Evolutionary conservation across 495 filamentous ascomycete species (phyloP).

Genomic region (Hypoxylon perforatum): DNA sequence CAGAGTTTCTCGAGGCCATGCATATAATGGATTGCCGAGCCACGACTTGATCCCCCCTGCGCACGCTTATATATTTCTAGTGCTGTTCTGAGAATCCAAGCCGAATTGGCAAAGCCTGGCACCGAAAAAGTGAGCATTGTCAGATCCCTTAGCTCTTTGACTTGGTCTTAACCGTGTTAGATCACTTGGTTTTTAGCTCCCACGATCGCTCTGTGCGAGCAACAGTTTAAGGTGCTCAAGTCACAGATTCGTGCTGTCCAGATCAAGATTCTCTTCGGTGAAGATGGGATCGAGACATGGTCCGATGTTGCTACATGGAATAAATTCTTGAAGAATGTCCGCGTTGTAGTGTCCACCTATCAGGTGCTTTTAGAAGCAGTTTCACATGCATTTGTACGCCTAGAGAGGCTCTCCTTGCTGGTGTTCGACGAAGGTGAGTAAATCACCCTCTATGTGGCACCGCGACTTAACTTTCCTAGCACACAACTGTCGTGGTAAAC

Average conservation of each 20-base stretch:
- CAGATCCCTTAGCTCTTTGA: conserved; percentile 15
- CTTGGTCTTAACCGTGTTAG: conserved; percentile 55
- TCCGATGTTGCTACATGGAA: conserved; percentile 78
- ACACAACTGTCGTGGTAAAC: conserved; percentile 72
- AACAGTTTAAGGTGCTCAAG: conserved; percentile 75
- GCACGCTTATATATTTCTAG: conserved; percentile 53
- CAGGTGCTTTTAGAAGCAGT: conserved; percentile 82
- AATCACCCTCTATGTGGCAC: background rate
- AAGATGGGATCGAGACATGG: conserved; percentile 81
- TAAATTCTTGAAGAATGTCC: conserved; percentile 70
- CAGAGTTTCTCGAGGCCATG: background rate
- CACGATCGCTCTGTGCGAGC: conserved; percentile 76
- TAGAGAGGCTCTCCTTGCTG: conserved; percentile 73
- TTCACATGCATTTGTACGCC: conserved; percentile 79
- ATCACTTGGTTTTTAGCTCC: conserved; percentile 88
- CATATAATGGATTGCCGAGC: background rate
- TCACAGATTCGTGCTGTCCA: conserved; percentile 71
- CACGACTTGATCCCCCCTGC: background rate
- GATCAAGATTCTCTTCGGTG: conserved; percentile 72
- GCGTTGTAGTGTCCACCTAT: conserved; percentile 81
- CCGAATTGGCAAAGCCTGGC: conserved; percentile 73
- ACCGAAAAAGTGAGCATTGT: conserved; percentile 66
- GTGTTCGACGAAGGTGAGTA: conserved; percentile 89
- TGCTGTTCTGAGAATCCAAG: conserved; percentile 79
- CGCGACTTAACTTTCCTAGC: conserved; percentile 56